Base-by-base conservation (phyloP, 257 asterid genomes). In the Fraxinus quadrangulata region DNA sequence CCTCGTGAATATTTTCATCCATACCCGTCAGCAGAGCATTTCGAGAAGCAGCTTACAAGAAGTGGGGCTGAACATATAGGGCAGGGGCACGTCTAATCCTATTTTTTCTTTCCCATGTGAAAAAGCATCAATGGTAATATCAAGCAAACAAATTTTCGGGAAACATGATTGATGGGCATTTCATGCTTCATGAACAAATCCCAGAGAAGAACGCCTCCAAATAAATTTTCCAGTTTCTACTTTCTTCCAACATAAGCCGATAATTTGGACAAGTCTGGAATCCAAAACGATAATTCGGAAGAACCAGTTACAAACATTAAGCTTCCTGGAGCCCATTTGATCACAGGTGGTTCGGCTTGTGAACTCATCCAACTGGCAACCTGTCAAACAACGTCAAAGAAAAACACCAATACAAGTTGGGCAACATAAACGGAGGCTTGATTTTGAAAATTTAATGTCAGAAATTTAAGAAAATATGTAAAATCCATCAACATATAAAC, bases 301-400 rank as follows among this genome's bases (percentile, higher is more conserved):
- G 99, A 93, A 74, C 98, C 98, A 34, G 99, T 96, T 34, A 85
- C 98, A 81, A 93, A 93, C 99, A 93, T 96, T 76, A 96, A 87
- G 86, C 88, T 90, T 84, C 97, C 97, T 11, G 96, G 97, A 65
- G 97, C 94, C 99, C 99, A 33, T 85, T 92, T 92, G 45, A 93
- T 87, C 72, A 89, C 94, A 30, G 99, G 97, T 2, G 98, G 96
- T 78, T 93, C 96, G 14, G 89, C 87, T 83, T 93, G 95, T 33
- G 93, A 87, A 80, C 98, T 93, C 97, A 87, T 78, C 99, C 99
- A 96, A 87, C 97, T 90, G 77, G 97, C 94, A 61, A 91, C 96
- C 99, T 94, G 83, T 75, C 71, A 71, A 74, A 82, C 73, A 79
- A 70, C 19, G 17, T 56, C 37, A 54, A 47, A 61, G 74, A 51